Conservation (phyloP, 345 rosid species). For the Rhizophora apiculata region DNA sequence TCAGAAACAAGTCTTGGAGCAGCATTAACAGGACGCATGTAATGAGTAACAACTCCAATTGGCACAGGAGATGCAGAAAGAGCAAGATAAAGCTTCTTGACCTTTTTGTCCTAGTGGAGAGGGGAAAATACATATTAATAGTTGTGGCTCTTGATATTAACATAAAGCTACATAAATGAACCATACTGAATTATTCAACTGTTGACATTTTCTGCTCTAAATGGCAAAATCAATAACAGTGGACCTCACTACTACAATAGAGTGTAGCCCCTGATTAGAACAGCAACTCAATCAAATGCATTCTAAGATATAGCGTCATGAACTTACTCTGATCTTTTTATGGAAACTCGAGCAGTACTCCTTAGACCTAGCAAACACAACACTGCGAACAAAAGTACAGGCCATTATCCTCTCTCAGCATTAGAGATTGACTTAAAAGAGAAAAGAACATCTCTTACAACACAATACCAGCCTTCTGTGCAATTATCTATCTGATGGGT, state of each 20-base stretch:
- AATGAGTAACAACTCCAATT: conserved; percentile 71
- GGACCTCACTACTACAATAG: background rate
- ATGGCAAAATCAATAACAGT: background rate
- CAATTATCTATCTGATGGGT: conserved; percentile 98
- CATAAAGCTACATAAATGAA: background rate
- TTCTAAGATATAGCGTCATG: conserved; percentile 3
- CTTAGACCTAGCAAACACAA: conserved; percentile 71
- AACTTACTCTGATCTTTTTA: conserved; percentile 64
- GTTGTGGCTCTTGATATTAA: background rate
- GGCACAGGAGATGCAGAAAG: conserved; percentile 80
- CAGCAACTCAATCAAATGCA: background rate
- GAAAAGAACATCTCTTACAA: conserved; percentile 1
- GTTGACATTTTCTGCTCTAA: too few relatives aligned
- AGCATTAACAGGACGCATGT: conserved; percentile 77
- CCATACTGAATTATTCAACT: too few relatives aligned
- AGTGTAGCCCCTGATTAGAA: background rate
- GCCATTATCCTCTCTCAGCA: conserved; percentile 7
- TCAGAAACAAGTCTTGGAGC: conserved; percentile 87
- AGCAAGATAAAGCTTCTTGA: conserved; percentile 86
- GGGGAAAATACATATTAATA: conserved; percentile 2
- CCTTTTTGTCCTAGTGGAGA: conserved; percentile 56
- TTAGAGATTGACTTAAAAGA: conserved; percentile 3
- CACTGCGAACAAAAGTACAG: conserved; percentile 46
- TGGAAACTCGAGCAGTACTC: conserved; percentile 86
- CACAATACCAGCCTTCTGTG: conserved; percentile 85